phyloP scores from a whole-genome alignment of 2,329 filamentous ascomycete genomes.

The Akanthomyces dipterigenus region DNA sequence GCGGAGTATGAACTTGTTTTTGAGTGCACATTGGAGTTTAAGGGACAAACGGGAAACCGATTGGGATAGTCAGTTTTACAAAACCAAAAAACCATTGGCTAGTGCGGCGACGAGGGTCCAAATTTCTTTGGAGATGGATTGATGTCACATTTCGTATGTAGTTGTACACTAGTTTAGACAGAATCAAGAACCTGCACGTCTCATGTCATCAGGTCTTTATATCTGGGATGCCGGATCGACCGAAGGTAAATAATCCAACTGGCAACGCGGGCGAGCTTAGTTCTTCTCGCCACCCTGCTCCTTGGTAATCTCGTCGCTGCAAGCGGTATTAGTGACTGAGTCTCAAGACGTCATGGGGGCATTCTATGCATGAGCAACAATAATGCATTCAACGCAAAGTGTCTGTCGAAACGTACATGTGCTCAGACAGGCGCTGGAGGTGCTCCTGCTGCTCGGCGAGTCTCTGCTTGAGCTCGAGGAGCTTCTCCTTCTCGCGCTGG shows the following conservation, averaged over 20 bases:
- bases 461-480: conserved; percentile 65
- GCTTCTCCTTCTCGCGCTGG: conserved; percentile 86
- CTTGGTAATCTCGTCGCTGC: conserved; percentile 70
- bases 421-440: conserved; percentile 75
- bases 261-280: conserved; percentile 26
- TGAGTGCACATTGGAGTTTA: conserved; percentile 12
- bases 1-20: not conserved
- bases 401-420: conserved; percentile 58
- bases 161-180: conserved; percentile 34
- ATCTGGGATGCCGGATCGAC: not conserved
- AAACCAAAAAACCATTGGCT: not conserved
- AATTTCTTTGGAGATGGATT: conserved; percentile 11
- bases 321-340: conserved; percentile 1
- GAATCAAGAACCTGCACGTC: conserved; percentile 11
- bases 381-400: too few species aligned
- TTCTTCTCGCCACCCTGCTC: conserved; percentile 62
- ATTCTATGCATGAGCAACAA: not conserved
- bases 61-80: conserved; percentile 6
- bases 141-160: conserved; percentile 21
- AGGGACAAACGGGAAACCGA: conserved; percentile 8
- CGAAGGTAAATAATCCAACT: not conserved
- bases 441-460: conserved; percentile 73
- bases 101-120: not conserved
- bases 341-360: not conserved
- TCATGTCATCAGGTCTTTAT: not conserved